A percentile compares a stretch with the other conserved stretches of the same genome.
Evolutionary conservation across 306 rosid genomes (phyloP).

Genomic region (Pyrus pyrifolia): DNA sequence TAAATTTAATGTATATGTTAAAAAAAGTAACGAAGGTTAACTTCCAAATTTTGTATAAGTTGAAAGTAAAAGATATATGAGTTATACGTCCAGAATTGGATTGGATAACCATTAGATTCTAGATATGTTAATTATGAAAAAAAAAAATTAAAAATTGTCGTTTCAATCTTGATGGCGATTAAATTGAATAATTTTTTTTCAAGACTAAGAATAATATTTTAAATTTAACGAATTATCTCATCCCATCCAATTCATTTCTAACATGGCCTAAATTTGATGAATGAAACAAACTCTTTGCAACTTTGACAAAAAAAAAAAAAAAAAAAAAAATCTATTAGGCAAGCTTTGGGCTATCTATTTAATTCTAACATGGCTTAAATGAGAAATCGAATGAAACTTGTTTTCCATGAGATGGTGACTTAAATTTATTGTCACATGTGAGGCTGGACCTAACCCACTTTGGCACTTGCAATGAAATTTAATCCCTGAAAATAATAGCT

Average conservation of each 20-base stretch:
- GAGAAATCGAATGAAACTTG: not conserved
- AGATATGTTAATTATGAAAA: too few species aligned
- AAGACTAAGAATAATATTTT: too few species aligned
- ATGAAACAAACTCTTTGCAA: not conserved
- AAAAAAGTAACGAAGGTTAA: too few species aligned
- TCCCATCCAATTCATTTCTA: not conserved
- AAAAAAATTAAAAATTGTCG: too few species aligned
- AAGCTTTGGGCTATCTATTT: not conserved
- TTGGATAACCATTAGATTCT: too few species aligned
- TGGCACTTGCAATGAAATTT: slow-evolving; percentile 9
- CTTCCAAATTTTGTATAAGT: too few species aligned
- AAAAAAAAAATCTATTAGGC: not conserved
- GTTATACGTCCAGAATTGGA: too few species aligned
- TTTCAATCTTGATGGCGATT: too few species aligned
- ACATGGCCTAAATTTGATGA: not conserved
- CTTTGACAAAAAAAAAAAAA: not conserved
- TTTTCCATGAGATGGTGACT: slow-evolving; percentile 23
- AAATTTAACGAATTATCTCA: too few species aligned
- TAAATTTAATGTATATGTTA: too few species aligned
- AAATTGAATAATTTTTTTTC: too few species aligned
- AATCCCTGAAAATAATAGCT: slow-evolving; percentile 11
- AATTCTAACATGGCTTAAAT: not conserved
- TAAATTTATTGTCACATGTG: slow-evolving; percentile 25
- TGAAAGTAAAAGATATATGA: too few species aligned
- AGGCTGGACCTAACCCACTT: slow-evolving; percentile 9